Conservation (phyloP, 2,329 filamentous ascomycete species). For the Pyricularia sp. region DNA sequence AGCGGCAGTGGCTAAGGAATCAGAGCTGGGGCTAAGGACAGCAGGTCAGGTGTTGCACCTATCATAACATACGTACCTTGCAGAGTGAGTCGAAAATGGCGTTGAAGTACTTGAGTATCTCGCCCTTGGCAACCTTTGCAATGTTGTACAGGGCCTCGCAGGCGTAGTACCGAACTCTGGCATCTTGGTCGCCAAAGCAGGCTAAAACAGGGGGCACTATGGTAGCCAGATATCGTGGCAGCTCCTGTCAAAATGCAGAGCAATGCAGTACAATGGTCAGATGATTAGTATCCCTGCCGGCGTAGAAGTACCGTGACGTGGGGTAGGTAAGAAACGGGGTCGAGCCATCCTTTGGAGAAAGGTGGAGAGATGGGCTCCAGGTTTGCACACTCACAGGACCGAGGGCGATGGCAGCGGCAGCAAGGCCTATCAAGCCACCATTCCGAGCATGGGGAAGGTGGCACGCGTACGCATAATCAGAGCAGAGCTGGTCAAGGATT, state of each 20-base stretch:
- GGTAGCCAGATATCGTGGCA: constrained; percentile 80
- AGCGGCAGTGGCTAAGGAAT: neutral
- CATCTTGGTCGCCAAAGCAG: constrained; percentile 97
- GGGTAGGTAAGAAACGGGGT: neutral
- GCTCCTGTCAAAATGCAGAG: constrained; percentile 44
- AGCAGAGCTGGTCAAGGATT: constrained; percentile 91
- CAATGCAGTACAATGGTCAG: neutral
- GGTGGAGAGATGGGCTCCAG: neutral
- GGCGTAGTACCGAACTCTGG: constrained; percentile 90
- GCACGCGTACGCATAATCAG: constrained; percentile 94
- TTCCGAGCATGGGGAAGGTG: constrained; percentile 95
- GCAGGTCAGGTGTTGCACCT: neutral
- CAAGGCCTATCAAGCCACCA: constrained; percentile 87
- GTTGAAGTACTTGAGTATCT: constrained; percentile 95
- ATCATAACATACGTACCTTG: constrained; percentile 48
- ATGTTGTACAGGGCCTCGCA: constrained; percentile 99
- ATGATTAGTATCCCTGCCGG: neutral
- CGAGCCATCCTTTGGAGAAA: neutral
- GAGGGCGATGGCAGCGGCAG: constrained; percentile 88
- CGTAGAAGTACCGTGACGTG: neutral
- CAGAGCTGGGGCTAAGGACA: neutral
- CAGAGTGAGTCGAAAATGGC: constrained; percentile 95
- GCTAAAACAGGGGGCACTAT: constrained; percentile 94
- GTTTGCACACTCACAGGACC: constrained; percentile 55
- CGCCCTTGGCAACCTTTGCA: constrained; percentile 95